Evolutionary conservation across 2,329 filamentous ascomycete genomes (phyloP).

Genomic region (Ramularia endophylla): DNA sequence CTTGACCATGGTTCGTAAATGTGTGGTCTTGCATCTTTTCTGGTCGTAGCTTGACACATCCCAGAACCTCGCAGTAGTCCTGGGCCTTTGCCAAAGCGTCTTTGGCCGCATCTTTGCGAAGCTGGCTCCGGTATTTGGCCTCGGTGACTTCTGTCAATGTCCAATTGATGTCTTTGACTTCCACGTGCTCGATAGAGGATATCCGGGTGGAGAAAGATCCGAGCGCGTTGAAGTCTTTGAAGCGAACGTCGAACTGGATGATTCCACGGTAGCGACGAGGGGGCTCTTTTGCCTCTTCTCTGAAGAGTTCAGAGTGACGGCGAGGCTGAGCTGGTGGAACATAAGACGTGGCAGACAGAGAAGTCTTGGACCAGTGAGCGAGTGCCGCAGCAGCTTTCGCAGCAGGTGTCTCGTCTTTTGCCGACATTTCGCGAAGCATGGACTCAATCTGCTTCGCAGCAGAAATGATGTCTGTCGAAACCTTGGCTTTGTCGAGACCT

Average conservation of each 20-base stretch:
- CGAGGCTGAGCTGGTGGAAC: slow-evolving; percentile 10
- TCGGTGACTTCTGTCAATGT: slow-evolving; percentile 16
- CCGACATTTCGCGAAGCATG: slow-evolving; percentile 12
- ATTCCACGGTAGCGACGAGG: slow-evolving; percentile 11
- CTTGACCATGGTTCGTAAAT: neutral
- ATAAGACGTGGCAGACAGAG: slow-evolving; percentile 15
- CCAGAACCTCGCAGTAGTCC: slow-evolving; percentile 20
- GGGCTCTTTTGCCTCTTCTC: too few relatives aligned
- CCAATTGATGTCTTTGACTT: slow-evolving; percentile 16
- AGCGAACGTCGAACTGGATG: slow-evolving; percentile 22
- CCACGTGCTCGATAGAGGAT: slow-evolving; percentile 14
- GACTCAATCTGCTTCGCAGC: slow-evolving; percentile 19
- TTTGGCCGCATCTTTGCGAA: slow-evolving; percentile 17
- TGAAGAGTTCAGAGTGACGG: too few relatives aligned
- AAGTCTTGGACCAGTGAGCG: slow-evolving; percentile 22
- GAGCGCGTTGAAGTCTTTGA: slow-evolving; percentile 20
- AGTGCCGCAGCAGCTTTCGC: slow-evolving; percentile 14
- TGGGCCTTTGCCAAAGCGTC: slow-evolving; percentile 19
- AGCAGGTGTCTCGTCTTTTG: slow-evolving; percentile 10
- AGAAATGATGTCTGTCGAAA: slow-evolving; percentile 19
- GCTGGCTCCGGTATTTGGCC: slow-evolving; percentile 13
- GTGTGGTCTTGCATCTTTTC: slow-evolving; percentile 12
- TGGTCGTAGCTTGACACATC: slow-evolving; percentile 13
- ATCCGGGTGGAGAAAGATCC: slow-evolving; percentile 16
- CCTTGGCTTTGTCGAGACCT: slow-evolving; percentile 17